Evolutionary conservation across 352 stramenopile genomes (phyloP).

Genomic region (Pythium folliculosum): DNA sequence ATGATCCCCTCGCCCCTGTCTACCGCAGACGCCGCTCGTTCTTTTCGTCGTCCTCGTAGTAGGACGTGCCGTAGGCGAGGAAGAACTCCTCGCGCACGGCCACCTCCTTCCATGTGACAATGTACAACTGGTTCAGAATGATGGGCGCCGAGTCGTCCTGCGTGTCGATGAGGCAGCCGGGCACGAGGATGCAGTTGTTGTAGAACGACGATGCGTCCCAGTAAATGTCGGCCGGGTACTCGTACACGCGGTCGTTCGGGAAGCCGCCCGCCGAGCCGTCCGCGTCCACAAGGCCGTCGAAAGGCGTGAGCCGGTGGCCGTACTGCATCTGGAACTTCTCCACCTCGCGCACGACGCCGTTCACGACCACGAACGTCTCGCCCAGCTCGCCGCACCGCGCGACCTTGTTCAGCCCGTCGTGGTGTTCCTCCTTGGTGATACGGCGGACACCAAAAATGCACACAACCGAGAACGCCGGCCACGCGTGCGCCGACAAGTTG

Average conservation of each 20-base stretch:
- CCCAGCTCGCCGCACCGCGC: constrained; percentile 80
- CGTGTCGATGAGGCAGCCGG: constrained; percentile 78
- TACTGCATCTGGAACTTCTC: constrained; percentile 90
- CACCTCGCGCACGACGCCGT: constrained; percentile 81
- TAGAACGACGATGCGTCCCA: constrained; percentile 88
- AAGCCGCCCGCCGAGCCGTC: constrained; percentile 84
- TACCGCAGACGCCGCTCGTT: constrained; percentile 34
- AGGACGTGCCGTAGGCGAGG: constrained; percentile 86
- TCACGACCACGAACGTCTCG: constrained; percentile 88
- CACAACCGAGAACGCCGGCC: constrained; percentile 87
- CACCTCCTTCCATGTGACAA: constrained; percentile 89
- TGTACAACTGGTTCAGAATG: constrained; percentile 84
- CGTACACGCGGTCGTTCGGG: constrained; percentile 87
- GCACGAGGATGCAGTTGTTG: constrained; percentile 91
- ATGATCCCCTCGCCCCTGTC: background rate
- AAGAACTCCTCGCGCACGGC: constrained; percentile 86
- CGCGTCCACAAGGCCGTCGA: constrained; percentile 82
- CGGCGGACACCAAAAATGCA: constrained; percentile 87
- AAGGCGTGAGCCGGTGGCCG: constrained; percentile 76
- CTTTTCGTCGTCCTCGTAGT: constrained; percentile 87
- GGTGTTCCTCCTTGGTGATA: constrained; percentile 87
- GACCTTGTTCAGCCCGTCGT: constrained; percentile 88
- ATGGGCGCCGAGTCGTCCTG: constrained; percentile 79
- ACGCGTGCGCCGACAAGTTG: constrained; percentile 76
- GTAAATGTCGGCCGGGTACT: constrained; percentile 84